phyloP scores from a whole-genome alignment of 2,329 filamentous ascomycete species.

The Akanthomyces lecanii region DNA sequence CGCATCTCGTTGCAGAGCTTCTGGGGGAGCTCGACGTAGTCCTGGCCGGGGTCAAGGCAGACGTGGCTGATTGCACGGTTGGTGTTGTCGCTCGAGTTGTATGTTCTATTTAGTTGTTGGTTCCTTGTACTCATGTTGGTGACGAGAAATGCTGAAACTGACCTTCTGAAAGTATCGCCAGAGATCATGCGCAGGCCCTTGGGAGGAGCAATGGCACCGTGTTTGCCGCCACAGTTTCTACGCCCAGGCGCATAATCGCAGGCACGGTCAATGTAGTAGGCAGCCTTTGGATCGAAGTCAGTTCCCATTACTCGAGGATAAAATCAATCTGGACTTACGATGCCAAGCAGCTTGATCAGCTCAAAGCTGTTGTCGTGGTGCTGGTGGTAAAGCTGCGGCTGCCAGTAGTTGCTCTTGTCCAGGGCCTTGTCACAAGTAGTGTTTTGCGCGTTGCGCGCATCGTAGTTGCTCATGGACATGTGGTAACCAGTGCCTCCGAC shows the following conservation, averaged over 20 bases:
- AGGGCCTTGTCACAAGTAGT: slow-evolving; percentile 60
- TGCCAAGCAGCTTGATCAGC: slow-evolving; percentile 30
- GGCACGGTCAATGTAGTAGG: slow-evolving; percentile 26
- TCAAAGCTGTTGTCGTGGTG: slow-evolving; percentile 54
- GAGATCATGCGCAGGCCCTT: slow-evolving; percentile 62
- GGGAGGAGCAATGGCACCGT: slow-evolving; percentile 52
- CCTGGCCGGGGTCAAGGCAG: slow-evolving; percentile 46
- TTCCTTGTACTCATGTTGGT: neutral
- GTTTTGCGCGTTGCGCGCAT: slow-evolving; percentile 51
- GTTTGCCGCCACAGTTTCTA: slow-evolving; percentile 21
- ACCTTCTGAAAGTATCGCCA: slow-evolving; percentile 49
- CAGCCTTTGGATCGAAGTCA: slow-evolving; percentile 20
- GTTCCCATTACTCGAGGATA: neutral
- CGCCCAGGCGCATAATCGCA: slow-evolving; percentile 27
- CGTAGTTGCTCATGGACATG: slow-evolving; percentile 48
- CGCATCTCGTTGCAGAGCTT: slow-evolving; percentile 50
- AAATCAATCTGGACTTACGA: slow-evolving; percentile 19
- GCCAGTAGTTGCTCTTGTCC: slow-evolving; percentile 67
- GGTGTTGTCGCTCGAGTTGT: slow-evolving; percentile 39
- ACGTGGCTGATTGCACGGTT: slow-evolving; percentile 51
- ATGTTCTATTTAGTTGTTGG: slow-evolving; percentile 29
- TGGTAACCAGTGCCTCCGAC: slow-evolving; percentile 60
- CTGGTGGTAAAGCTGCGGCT: slow-evolving; percentile 50
- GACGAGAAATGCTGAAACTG: neutral
- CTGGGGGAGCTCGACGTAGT: slow-evolving; percentile 50